Percentiles rank a stretch among this genome's conserved stretches.
Evolutionary conservation across 805 yeast species (phyloP).

Genomic region (Metschnikowia bowlesiae): DNA sequence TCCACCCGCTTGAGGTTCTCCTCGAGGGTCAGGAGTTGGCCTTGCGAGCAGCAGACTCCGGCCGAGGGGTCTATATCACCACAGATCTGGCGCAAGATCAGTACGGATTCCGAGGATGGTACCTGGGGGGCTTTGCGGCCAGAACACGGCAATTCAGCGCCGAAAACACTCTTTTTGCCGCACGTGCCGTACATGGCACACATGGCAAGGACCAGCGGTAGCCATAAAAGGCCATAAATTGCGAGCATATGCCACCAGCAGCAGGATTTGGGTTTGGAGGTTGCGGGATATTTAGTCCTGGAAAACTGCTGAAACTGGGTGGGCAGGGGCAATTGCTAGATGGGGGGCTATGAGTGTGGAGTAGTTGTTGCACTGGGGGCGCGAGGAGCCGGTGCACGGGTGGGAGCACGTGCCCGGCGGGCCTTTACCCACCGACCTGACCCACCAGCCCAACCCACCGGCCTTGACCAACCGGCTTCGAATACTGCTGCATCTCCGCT

Average conservation of each 20-base stretch:
- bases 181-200: slow-evolving; percentile 63
- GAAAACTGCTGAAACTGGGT: neutral
- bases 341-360: too few species aligned
- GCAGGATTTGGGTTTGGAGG: neutral
- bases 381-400: neutral
- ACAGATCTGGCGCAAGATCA: slow-evolving; percentile 55
- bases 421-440: too few species aligned
- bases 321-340: neutral
- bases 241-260: neutral
- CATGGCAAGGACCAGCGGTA: neutral
- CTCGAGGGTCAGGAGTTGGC: slow-evolving; percentile 55
- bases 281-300: neutral
- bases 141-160: slow-evolving; percentile 76
- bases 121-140: slow-evolving; percentile 45
- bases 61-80: slow-evolving; percentile 60
- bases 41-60: slow-evolving; percentile 65
- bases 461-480: too few species aligned
- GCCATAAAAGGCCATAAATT: neutral
- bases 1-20: slow-evolving; percentile 34
- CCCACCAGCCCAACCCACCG: too few species aligned
- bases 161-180: slow-evolving; percentile 78
- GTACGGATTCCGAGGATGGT: slow-evolving; percentile 43
- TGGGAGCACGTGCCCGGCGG: neutral
- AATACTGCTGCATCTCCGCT: too few species aligned
- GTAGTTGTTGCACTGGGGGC: too few species aligned